Base-by-base conservation (phyloP, 208 protist species). In the Strigomonas culicis region DNA sequence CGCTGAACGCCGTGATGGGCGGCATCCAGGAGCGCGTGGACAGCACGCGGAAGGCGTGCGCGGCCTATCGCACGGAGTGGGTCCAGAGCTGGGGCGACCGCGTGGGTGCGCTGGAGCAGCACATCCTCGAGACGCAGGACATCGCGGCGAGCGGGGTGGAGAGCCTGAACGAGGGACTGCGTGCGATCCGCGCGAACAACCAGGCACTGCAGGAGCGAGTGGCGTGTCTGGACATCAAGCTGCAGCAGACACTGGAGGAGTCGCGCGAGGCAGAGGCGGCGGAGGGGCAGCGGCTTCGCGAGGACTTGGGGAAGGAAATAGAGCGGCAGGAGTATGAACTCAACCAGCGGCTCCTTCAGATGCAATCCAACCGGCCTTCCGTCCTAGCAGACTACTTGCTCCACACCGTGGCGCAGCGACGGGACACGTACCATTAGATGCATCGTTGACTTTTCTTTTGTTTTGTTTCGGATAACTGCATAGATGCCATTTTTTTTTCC, bases 201-300 rank as follows among this genome's bases (percentile, higher is more conserved):
- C 72, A 79, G 36, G 84, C 86, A 17, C 76, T 93, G 36, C 83
- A 90, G 47, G 84, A 93, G 41, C 84, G 81, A 24, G 78, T 95
- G n/a, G 82, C 76, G 17, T 90, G 80, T 66, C 76, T 93, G 61
- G 82, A 88, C 31, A 77, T 93, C 49, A 73, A 77, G 44, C 63
- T 93, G 28, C 82, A 90, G 62, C 86, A 84, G 41, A 76, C 83
- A 13, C 57, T 93, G 50, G 84, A 90, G 59, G 77, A 86, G 50
- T 83, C 82, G 31, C 70, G 86, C 19, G 75, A 75, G 22, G 65
- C 65, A 44, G 90, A 88, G 66, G 49, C 67, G 13, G 77, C 74
- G 28, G 61, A 77, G 8, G 66, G 77, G 50, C 66, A 86, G 57
- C 53, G 58, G 4, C 65, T 86, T 31, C 39, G 77, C 22, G 49